A percentile compares a stretch with the other conserved stretches of the same genome.
phyloP scores from a whole-genome alignment of 352 stramenopile genomes.

The Phytopythium boreale region DNA sequence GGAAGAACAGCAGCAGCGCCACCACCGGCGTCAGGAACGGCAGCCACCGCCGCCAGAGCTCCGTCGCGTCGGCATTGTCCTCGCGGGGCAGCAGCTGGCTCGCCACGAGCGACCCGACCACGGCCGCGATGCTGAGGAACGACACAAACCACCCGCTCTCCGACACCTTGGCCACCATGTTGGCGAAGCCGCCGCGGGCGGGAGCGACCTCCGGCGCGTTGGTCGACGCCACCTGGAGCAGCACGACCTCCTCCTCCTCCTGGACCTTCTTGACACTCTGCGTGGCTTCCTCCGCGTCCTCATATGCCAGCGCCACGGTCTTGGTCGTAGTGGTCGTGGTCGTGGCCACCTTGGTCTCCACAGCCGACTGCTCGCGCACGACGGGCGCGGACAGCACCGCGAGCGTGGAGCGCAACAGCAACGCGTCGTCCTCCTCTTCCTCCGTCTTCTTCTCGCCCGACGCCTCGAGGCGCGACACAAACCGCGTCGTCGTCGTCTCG shows the following conservation, averaged over 20 bases:
- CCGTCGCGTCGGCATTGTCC: constrained; percentile 11
- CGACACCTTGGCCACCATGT: constrained; percentile 48
- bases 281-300: constrained; percentile 31
- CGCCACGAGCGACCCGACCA: constrained; percentile 61
- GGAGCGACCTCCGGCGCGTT: not conserved
- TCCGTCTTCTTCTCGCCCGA: constrained; percentile 17
- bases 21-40: constrained; percentile 63
- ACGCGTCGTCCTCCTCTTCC: constrained; percentile 47
- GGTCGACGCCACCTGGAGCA: constrained; percentile 11
- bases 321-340: constrained; percentile 18
- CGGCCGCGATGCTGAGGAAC: constrained; percentile 61
- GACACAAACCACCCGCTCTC: constrained; percentile 62
- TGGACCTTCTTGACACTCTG: constrained; percentile 1
- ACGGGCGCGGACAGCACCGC: constrained; percentile 29
- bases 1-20: constrained; percentile 67
- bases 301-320: constrained; percentile 48
- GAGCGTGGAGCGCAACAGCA: constrained; percentile 51
- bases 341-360: constrained; percentile 13
- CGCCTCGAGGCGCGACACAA: constrained; percentile 31
- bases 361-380: constrained; percentile 18
- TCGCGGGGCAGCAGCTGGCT: constrained; percentile 48
- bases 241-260: constrained; percentile 21
- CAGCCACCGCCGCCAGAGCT: constrained; percentile 61
- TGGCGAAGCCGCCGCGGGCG: constrained; percentile 14
- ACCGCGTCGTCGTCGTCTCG: constrained; percentile 27